Conservation (phyloP, 768 basidiomycete species). For the Pleurotus salmoneostramineus region DNA sequence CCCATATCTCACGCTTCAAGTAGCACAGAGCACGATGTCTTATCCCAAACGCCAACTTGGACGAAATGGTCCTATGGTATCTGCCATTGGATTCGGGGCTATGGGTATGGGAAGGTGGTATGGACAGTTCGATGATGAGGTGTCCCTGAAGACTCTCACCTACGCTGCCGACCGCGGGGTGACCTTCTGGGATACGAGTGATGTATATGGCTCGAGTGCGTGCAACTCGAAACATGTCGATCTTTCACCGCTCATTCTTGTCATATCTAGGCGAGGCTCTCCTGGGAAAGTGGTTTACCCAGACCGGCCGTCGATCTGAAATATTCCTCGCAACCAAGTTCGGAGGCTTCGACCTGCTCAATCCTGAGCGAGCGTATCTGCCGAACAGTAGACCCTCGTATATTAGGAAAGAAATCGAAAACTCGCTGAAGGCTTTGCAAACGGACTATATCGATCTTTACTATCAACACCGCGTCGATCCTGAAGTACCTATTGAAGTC, state of each 20-base stretch:
- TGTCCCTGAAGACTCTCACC: constrained; percentile 14
- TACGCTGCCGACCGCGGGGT: constrained; percentile 18
- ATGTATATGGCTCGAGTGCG: constrained; percentile 16
- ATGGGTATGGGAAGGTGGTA: constrained; percentile 21
- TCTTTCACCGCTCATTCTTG: neutral
- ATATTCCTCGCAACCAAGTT: constrained; percentile 25
- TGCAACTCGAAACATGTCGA: neutral
- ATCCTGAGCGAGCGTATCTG: constrained; percentile 7
- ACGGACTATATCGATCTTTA: constrained; percentile 22
- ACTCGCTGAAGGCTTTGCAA: constrained; percentile 14
- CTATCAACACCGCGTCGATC: constrained; percentile 28
- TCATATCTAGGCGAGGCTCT: constrained; percentile 13
- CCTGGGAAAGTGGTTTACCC: constrained; percentile 19
- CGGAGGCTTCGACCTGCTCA: constrained; percentile 15
- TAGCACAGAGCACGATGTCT: neutral
- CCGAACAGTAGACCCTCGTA: constrained; percentile 16
- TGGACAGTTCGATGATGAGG: constrained; percentile 15
- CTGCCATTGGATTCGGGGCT: constrained; percentile 21
- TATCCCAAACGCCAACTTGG: constrained; percentile 18
- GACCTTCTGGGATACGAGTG: constrained; percentile 17
- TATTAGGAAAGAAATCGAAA: constrained; percentile 11
- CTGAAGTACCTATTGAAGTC: constrained; percentile 25
- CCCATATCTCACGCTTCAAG: no score
- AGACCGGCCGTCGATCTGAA: constrained; percentile 19
- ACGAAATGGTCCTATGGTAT: constrained; percentile 19